Percentiles rank a stretch among this genome's conserved stretches.
These are phyloP conservation scores for Streptanthus diversifolius DNA, from an alignment of 345 rosid genomes.

Conservation along the genomic window DNA sequence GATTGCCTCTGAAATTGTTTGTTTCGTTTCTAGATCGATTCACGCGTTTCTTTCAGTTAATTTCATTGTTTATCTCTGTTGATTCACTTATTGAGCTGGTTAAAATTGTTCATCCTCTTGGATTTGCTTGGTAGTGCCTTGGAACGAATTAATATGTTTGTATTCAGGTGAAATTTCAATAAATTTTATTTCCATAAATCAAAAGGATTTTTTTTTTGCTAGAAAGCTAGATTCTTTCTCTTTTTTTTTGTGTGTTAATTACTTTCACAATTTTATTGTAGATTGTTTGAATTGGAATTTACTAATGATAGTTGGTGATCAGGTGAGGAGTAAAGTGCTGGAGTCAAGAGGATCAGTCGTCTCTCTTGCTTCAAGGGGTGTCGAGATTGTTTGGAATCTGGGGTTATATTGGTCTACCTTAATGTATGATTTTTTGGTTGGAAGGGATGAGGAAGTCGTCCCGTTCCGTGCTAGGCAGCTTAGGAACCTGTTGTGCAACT, in stretches of 20 bases:
- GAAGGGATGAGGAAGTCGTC: slow-evolving; percentile 90
- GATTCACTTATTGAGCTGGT: background rate
- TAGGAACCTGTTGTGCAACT: slow-evolving; percentile 83
- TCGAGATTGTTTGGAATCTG: slow-evolving; percentile 88
- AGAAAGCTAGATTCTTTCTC: background rate
- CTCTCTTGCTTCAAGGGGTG: slow-evolving; percentile 71
- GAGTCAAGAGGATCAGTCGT: slow-evolving; percentile 65
- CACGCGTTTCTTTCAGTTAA: background rate
- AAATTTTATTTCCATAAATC: background rate
- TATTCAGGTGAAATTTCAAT: background rate
- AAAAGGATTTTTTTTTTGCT: background rate
- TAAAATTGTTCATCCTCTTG: background rate
- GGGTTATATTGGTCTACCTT: slow-evolving; percentile 87
- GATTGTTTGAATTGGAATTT: slow-evolving; percentile 10
- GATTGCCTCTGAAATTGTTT: slow-evolving; percentile 25
- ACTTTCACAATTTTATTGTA: background rate
- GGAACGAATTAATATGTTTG: background rate
- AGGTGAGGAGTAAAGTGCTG: slow-evolving; percentile 87
- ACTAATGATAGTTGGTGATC: background rate
- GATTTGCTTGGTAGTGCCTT: slow-evolving; percentile 4
- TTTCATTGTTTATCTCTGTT: background rate
- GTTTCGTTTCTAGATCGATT: background rate
- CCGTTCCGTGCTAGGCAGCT: slow-evolving; percentile 91
- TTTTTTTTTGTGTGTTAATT: background rate
- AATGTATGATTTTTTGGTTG: slow-evolving; percentile 76